phyloP scores from a whole-genome alignment of 2,329 filamentous ascomycete genomes.

The Xenosphaeropsis pyriputrescens region DNA sequence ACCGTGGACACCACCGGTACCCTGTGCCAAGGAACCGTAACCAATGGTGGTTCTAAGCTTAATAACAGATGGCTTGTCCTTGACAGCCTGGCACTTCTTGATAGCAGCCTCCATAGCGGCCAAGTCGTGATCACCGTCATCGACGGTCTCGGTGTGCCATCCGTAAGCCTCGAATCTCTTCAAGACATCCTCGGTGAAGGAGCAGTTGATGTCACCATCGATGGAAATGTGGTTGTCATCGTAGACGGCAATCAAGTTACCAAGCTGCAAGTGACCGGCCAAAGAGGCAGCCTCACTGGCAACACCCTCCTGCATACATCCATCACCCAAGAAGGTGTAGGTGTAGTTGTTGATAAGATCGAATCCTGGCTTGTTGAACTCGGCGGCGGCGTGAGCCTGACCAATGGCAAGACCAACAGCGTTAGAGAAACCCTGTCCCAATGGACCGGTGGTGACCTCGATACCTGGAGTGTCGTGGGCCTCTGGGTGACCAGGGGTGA shows the following conservation, averaged over 20 bases:
- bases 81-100: conserved; percentile 71
- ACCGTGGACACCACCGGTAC: conserved; percentile 91
- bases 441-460: conserved; percentile 95
- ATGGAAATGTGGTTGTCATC: conserved; percentile 97
- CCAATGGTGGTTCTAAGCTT: conserved; percentile 96
- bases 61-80: conserved; percentile 93
- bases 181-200: conserved; percentile 92
- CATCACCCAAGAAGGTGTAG: conserved; percentile 93
- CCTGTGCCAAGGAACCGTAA: conserved; percentile 84
- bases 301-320: conserved; percentile 97
- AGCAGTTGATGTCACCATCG: conserved; percentile 88
- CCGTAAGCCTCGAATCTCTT: conserved; percentile 96
- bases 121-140: conserved; percentile 80
- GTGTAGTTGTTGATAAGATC: conserved; percentile 93
- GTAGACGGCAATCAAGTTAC: conserved; percentile 93
- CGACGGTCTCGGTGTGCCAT: conserved; percentile 80
- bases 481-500: conserved; percentile 93
- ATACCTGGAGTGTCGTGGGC: conserved; percentile 91
- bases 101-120: conserved; percentile 80
- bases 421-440: conserved; percentile 94
- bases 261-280: conserved; percentile 92
- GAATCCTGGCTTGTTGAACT: conserved; percentile 95
- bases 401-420: conserved; percentile 96
- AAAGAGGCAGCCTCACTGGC: conserved; percentile 82
- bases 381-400: conserved; percentile 77